Evolutionary conservation across 495 filamentous ascomycete genomes (phyloP).

Genomic region (Talaromyces nanjingensis): DNA sequence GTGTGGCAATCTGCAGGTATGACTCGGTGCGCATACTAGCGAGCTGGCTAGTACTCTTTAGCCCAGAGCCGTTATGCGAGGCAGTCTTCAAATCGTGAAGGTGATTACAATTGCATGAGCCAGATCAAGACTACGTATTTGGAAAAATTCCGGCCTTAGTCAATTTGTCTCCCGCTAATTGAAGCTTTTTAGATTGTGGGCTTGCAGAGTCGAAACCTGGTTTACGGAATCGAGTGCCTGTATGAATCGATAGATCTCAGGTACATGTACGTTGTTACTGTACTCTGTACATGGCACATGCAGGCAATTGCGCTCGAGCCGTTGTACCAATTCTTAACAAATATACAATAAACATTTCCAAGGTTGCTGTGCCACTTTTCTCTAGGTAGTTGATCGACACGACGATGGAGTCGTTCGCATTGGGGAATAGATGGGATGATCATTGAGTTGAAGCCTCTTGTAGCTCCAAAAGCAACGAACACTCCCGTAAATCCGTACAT

Average conservation of each 20-base stretch:
- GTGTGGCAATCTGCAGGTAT: neutral
- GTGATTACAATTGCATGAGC: neutral
- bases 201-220: neutral
- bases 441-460: neutral
- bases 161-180: neutral
- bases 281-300: neutral
- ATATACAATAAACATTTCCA: neutral
- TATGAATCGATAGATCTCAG: neutral
- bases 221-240: neutral
- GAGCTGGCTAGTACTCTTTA: neutral
- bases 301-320: neutral
- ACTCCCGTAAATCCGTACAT: neutral
- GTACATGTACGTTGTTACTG: neutral
- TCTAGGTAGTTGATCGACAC: neutral
- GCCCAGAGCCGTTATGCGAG: neutral
- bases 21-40: neutral
- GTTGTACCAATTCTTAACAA: neutral
- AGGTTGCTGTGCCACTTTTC: neutral
- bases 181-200: neutral
- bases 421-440: neutral
- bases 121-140: neutral
- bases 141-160: neutral
- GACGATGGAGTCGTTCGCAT: neutral
- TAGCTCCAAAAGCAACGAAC: neutral
- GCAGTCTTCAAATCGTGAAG: neutral